Evolutionary conservation across 306 rosid species (phyloP).

Genomic region (Quercus engelmannii): DNA sequence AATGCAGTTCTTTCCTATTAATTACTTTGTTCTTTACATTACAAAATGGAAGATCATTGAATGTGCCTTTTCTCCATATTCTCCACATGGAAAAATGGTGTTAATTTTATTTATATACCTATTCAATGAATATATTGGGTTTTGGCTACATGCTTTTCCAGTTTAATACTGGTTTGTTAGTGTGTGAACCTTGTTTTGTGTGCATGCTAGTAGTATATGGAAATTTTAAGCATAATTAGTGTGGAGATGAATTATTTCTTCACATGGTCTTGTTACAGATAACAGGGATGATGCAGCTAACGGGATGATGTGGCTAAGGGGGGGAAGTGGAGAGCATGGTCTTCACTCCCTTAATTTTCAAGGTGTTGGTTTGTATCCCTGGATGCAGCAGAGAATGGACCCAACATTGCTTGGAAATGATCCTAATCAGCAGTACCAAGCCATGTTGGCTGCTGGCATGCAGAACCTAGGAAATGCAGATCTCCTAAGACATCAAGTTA

Average conservation of each 20-base stretch:
- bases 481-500: slow-evolving; percentile 64
- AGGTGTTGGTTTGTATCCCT: slow-evolving; percentile 64
- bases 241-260: slow-evolving; percentile 14
- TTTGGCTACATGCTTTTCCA: not conserved
- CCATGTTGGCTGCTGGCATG: slow-evolving; percentile 74
- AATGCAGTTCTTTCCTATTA: too few species aligned
- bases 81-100: not conserved
- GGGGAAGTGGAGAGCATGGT: slow-evolving; percentile 64
- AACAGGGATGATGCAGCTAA: slow-evolving; percentile 64
- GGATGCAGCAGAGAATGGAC: slow-evolving; percentile 83
- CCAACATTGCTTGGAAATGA: slow-evolving; percentile 59
- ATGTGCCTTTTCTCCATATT: not conserved
- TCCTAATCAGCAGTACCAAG: slow-evolving; percentile 68
- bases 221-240: not conserved
- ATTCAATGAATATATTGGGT: not conserved
- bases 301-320: slow-evolving; percentile 79
- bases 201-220: not conserved
- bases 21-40: too few species aligned
- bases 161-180: not conserved
- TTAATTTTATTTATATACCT: too few species aligned
- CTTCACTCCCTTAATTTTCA: slow-evolving; percentile 65
- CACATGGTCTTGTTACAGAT: slow-evolving; percentile 46
- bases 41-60: too few species aligned
- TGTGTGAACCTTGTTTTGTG: slow-evolving; percentile 6
- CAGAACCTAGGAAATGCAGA: slow-evolving; percentile 65